A percentile compares a stretch with the other conserved stretches of the same genome.
These are phyloP conservation scores for Endoconidiophora polonica DNA, from an alignment of 2,329 filamentous ascomycete genomes.

Conservation along the genomic window DNA sequence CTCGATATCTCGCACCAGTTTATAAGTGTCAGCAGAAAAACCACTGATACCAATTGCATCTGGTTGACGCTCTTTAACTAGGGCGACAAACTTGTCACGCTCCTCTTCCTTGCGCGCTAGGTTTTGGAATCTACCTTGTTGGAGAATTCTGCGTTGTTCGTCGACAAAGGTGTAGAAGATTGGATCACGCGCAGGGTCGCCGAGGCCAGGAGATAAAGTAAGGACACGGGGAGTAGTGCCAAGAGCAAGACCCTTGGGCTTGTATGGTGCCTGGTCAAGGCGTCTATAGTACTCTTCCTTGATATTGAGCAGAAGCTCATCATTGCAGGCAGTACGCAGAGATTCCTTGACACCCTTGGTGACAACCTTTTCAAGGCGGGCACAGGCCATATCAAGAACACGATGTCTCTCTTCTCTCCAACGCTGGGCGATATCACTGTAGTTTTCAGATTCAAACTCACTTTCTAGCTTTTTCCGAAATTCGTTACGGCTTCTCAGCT, in stretches of 20 bases:
- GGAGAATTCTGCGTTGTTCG: slow-evolving; percentile 75
- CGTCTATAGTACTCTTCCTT: slow-evolving; percentile 78
- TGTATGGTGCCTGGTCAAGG: slow-evolving; percentile 89
- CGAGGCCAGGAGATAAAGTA: slow-evolving; percentile 71
- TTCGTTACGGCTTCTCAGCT: slow-evolving; percentile 56
- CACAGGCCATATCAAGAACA: slow-evolving; percentile 64
- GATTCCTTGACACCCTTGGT: slow-evolving; percentile 89
- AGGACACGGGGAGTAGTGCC: slow-evolving; percentile 80
- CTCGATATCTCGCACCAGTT: slow-evolving; percentile 65
- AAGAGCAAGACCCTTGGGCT: slow-evolving; percentile 79
- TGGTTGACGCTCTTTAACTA: slow-evolving; percentile 64
- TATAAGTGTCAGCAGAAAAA: slow-evolving; percentile 72
- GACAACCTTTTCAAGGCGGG: slow-evolving; percentile 69
- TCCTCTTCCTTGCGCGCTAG: slow-evolving; percentile 53
- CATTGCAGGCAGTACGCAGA: slow-evolving; percentile 83
- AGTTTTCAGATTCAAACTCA: slow-evolving; percentile 87
- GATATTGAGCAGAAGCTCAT: slow-evolving; percentile 72
- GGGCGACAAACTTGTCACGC: slow-evolving; percentile 55
- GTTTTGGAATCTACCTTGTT: slow-evolving; percentile 76
- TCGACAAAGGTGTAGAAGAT: slow-evolving; percentile 87
- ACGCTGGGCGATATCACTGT: slow-evolving; percentile 81
- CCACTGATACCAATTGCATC: slow-evolving; percentile 85
- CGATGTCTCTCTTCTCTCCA: slow-evolving; percentile 85
- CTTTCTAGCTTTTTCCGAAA: slow-evolving; percentile 63
- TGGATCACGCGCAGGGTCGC: slow-evolving; percentile 55